These are phyloP conservation scores for Podospora bellae-mahoneyi DNA, from an alignment of 495 filamentous ascomycete genomes.

Conservation along the genomic window DNA sequence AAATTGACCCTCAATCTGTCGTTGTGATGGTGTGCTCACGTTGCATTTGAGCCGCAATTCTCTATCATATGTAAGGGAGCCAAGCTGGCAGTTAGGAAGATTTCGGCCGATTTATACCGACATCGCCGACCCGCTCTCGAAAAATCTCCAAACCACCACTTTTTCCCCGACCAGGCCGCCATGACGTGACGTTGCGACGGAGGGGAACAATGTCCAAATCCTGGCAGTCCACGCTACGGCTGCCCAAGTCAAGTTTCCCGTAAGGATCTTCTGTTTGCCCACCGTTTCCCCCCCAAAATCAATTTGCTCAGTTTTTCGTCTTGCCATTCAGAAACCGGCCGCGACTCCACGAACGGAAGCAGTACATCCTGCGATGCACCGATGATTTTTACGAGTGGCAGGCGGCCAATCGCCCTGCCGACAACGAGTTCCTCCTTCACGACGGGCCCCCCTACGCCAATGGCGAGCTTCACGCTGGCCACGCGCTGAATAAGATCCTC, in stretches of 20 bases:
- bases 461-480: conserved; percentile 89
- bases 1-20: background rate
- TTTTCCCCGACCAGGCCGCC: conserved; percentile 2
- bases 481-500: conserved; percentile 94
- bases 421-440: conserved; percentile 73
- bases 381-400: conserved; percentile 92
- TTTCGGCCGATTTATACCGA: background rate
- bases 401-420: conserved; percentile 51
- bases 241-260: conserved; percentile 50
- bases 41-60: background rate
- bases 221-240: conserved; percentile 48
- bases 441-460: conserved; percentile 98
- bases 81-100: background rate
- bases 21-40: background rate
- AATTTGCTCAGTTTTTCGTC: background rate
- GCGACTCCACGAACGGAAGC: conserved; percentile 42
- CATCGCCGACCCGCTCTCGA: background rate
- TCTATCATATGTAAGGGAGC: background rate
- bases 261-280: conserved; percentile 27
- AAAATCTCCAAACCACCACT: conserved; percentile 5
- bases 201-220: conserved; percentile 44
- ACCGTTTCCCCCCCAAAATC: background rate
- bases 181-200: conserved; percentile 19
- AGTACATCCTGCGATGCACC: conserved; percentile 73
- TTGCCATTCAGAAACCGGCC: conserved; percentile 43